These are phyloP conservation scores for Yamadazyma sp. DNA, from an alignment of 805 yeast species.

Conservation along the genomic window DNA sequence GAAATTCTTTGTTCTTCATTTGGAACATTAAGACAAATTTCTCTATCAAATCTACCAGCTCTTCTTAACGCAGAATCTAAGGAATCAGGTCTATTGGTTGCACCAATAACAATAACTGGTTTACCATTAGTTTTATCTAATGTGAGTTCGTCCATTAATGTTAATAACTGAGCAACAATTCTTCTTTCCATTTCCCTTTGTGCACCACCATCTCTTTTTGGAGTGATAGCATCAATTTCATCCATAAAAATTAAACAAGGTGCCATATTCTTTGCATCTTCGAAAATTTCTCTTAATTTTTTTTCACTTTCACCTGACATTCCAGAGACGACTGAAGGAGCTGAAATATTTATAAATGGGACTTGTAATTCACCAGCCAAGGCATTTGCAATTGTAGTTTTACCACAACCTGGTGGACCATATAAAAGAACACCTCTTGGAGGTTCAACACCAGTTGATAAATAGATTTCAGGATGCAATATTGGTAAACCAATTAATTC, in stretches of 20 bases:
- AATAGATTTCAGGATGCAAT: constrained; percentile 87
- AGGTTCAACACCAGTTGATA: constrained; percentile 88
- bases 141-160: constrained; percentile 90
- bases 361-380: constrained; percentile 92
- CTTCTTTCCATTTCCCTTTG: constrained; percentile 97
- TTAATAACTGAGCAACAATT: constrained; percentile 91
- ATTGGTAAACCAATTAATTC: constrained; percentile 91
- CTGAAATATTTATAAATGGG: constrained; percentile 86
- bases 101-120: constrained; percentile 93
- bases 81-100: constrained; percentile 95
- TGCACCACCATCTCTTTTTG: constrained; percentile 92
- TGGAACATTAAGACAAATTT: constrained; percentile 93
- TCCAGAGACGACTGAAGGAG: constrained; percentile 95
- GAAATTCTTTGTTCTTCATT: constrained; percentile 76
- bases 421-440: constrained; percentile 92
- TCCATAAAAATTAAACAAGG: constrained; percentile 93
- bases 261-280: constrained; percentile 85
- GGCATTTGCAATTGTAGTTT: constrained; percentile 94
- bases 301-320: constrained; percentile 99
- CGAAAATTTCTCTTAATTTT: constrained; percentile 87
- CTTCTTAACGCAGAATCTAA: constrained; percentile 91
- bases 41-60: constrained; percentile 96
- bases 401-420: constrained; percentile 99
- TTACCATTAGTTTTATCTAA: constrained; percentile 86
- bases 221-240: constrained; percentile 97